Base-by-base conservation (phyloP, 345 rosid genomes). In the Dovyalis caffra region DNA sequence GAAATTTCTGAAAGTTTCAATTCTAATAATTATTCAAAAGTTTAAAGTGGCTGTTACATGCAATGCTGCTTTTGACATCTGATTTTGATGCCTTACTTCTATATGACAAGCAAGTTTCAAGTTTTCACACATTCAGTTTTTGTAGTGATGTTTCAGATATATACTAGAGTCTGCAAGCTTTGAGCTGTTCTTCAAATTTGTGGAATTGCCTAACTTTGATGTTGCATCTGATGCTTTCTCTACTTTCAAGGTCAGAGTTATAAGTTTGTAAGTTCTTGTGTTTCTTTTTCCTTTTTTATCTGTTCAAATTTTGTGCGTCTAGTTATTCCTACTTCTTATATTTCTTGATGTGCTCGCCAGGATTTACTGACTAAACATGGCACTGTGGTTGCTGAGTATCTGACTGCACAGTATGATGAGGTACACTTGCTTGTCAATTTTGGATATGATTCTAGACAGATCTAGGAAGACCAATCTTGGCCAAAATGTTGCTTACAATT, bases 201-300 rank as follows among this genome's bases (percentile, higher is more conserved):
- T 92, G 86, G 97, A 95, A 79, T 77, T 90, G 84, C 98, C 99
- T 18, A 90, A 81, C 84, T 95, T 92, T 82, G 99, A 95, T 74
- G 94, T 92, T 82, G 89, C 98, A 77, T 92, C 98, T 82, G 99
- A 95, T 91, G 95, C 99, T 69, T 92, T 95, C 85, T 90, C 94
- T 73, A 95, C 97, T 78, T 95, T 95, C 83, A 95, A 95, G 97
- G 97, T 92, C 81, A 85, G 86, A 79, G 40, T 47, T 68, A 14
- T 34, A 49, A 70, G 69, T 73, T 69, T 62, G 71, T 70, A 26
- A 73, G 45, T 70, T 76, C 66, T 58, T 38, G 49, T 73, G 63
- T 40, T 74, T 64, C 40, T 74, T 68, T 11, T 31, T 12, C 25
- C 43, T n/a, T 14, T 51, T 56, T 77, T 69, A 35, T 31, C 67